Evolutionary conservation across 2,329 filamentous ascomycete genomes (phyloP).

Genomic region (Verticillium zaregamsianum): DNA sequence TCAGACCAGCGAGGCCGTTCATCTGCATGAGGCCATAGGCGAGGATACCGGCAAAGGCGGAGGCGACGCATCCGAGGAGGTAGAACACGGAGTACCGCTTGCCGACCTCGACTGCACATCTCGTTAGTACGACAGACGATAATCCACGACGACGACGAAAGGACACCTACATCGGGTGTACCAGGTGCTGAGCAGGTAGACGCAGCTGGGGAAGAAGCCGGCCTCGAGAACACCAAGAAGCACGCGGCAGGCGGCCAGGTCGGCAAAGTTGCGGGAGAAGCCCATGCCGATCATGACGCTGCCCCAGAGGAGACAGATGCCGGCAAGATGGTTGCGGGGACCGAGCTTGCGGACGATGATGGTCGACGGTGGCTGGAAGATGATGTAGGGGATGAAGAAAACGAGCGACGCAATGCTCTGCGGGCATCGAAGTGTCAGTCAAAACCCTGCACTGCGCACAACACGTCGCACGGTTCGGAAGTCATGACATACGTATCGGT

Average conservation of each 20-base stretch:
- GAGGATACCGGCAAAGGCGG: conserved; percentile 64
- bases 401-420: conserved; percentile 64
- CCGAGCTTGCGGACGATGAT: conserved; percentile 64
- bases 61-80: conserved; percentile 61
- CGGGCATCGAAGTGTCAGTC: conserved; percentile 1
- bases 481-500: conserved; percentile 36
- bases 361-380: conserved; percentile 70
- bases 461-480: neutral
- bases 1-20: conserved; percentile 47
- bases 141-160: neutral
- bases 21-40: conserved; percentile 68
- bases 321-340: conserved; percentile 50
- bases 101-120: conserved; percentile 55
- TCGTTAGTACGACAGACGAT: neutral
- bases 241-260: conserved; percentile 51
- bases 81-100: conserved; percentile 68
- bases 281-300: conserved; percentile 61
- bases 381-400: conserved; percentile 70
- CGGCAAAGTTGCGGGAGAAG: conserved; percentile 48
- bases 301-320: conserved; percentile 57
- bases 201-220: conserved; percentile 68
- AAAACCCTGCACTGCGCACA: neutral
- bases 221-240: conserved; percentile 62
- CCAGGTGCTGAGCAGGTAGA: conserved; percentile 72
- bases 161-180: conserved; percentile 56